Evolutionary conservation across 257 asterid genomes (phyloP).

Genomic region (Leonotis leonurus): DNA sequence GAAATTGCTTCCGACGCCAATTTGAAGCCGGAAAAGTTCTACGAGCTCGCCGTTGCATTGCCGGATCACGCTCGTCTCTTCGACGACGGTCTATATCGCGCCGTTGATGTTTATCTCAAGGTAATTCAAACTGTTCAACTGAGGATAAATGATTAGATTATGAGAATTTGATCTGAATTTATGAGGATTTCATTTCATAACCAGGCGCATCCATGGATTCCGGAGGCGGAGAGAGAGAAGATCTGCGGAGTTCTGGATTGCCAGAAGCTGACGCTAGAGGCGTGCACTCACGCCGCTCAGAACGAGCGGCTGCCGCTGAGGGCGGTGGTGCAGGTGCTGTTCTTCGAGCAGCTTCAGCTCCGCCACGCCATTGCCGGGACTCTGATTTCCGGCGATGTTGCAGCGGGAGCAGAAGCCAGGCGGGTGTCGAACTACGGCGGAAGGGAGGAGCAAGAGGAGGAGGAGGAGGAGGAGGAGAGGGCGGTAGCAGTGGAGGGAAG

Average conservation of each 20-base stretch:
- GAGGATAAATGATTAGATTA: neutral
- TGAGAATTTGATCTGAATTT: neutral
- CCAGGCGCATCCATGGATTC: conserved; percentile 89
- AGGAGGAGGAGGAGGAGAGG: neutral
- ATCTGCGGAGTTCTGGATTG: conserved; percentile 77
- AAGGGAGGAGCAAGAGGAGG: conserved; percentile 20
- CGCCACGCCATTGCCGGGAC: conserved; percentile 92
- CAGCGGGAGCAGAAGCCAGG: conserved; percentile 17
- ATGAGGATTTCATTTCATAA: neutral
- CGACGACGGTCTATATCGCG: conserved; percentile 94
- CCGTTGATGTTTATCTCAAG: conserved; percentile 98
- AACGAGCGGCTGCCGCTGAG: conserved; percentile 91
- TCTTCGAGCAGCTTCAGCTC: conserved; percentile 97
- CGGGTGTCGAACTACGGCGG: conserved; percentile 20
- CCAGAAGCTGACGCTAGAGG: conserved; percentile 90
- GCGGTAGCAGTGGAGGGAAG: conserved; percentile 25
- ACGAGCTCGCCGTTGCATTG: conserved; percentile 61
- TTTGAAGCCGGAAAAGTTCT: conserved; percentile 67
- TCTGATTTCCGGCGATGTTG: conserved; percentile 40
- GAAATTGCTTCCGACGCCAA: conserved; percentile 95
- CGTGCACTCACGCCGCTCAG: conserved; percentile 98
- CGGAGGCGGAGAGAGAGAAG: conserved; percentile 75
- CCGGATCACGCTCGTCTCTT: conserved; percentile 81
- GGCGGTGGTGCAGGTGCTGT: conserved; percentile 90
- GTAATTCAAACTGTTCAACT: too few species aligned